A percentile compares a stretch with the other conserved stretches of the same genome.
Conservation (phyloP, 2,329 filamentous ascomycete genomes). For the Trichoderma sp. region DNA sequence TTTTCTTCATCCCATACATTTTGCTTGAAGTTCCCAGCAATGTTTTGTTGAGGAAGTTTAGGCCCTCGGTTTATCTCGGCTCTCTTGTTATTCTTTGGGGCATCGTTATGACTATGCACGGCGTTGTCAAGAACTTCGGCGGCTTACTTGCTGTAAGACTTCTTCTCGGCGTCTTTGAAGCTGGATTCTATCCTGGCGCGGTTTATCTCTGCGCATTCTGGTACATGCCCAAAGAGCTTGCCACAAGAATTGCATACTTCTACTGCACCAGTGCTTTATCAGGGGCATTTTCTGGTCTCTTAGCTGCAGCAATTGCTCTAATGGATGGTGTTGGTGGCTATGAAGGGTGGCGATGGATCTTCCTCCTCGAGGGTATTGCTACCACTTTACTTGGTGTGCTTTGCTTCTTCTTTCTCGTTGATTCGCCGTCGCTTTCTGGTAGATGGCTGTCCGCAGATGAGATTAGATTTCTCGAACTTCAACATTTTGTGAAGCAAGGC, state of each 20-base stretch:
- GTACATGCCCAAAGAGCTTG: slow-evolving; percentile 84
- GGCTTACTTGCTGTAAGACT: slow-evolving; percentile 78
- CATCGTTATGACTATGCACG: slow-evolving; percentile 50
- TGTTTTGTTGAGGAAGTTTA: slow-evolving; percentile 20
- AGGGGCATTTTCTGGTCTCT: slow-evolving; percentile 79
- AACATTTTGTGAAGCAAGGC: slow-evolving; percentile 32
- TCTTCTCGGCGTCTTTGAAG: slow-evolving; percentile 64
- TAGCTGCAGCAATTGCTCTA: slow-evolving; percentile 82
- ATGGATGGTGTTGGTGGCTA: slow-evolving; percentile 74
- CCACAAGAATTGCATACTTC: slow-evolving; percentile 93
- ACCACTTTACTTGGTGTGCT: slow-evolving; percentile 60
- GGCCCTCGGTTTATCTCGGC: background rate
- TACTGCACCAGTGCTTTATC: slow-evolving; percentile 78
- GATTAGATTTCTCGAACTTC: slow-evolving; percentile 33
- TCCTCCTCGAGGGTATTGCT: slow-evolving; percentile 71
- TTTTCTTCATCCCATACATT: slow-evolving; percentile 28
- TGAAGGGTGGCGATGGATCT: slow-evolving; percentile 73
- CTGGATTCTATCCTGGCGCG: slow-evolving; percentile 63
- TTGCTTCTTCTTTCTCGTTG: slow-evolving; percentile 68
- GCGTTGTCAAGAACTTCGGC: slow-evolving; percentile 71
- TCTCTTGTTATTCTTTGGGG: slow-evolving; percentile 6
- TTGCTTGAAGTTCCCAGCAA: slow-evolving; percentile 22
- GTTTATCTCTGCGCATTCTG: slow-evolving; percentile 80
- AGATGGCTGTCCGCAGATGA: slow-evolving; percentile 38
- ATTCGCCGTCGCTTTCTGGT: slow-evolving; percentile 55